Evolutionary conservation across 176 grass and related monocot genomes (phyloP).

Genomic region (Metroxylon sagu): DNA sequence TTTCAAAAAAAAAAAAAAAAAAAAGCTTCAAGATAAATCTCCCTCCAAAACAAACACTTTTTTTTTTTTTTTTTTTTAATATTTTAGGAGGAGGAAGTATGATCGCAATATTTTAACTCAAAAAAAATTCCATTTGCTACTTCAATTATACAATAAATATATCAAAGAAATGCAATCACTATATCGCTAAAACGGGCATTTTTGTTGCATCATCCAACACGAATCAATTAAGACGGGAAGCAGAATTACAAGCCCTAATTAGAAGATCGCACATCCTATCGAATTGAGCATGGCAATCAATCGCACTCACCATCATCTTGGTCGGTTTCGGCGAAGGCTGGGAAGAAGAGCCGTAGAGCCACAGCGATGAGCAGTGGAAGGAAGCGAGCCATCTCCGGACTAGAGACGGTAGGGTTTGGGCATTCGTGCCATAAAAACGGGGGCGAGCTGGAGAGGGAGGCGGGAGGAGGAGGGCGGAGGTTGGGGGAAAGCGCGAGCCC

Average conservation of each 20-base stretch:
- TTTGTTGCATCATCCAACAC: neutral
- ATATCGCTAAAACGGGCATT: too few species aligned
- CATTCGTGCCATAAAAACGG: conserved; percentile 5
- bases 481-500: neutral
- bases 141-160: too few species aligned
- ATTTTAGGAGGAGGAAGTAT: too few species aligned
- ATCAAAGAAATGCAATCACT: too few species aligned
- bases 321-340: conserved; percentile 50
- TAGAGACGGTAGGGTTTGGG: conserved; percentile 7
- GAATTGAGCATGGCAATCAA: too few species aligned
- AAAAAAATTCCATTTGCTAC: too few species aligned
- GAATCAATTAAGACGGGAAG: neutral
- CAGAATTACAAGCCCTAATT: neutral
- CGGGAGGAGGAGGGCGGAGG: conserved; percentile 2
- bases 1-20: too few species aligned
- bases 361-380: neutral
- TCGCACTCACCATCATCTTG: conserved; percentile 39
- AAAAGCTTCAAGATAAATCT: too few species aligned
- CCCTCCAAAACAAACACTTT: too few species aligned
- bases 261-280: too few species aligned
- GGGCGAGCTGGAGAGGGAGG: conserved; percentile 11
- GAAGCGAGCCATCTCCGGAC: conserved; percentile 30
- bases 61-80: too few species aligned
- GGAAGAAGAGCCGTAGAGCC: conserved; percentile 6
- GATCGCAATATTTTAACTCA: too few species aligned